A percentile compares a stretch with the other conserved stretches of the same genome.
Conservation (phyloP, 306 rosid species). For the Cicer bijugum region DNA sequence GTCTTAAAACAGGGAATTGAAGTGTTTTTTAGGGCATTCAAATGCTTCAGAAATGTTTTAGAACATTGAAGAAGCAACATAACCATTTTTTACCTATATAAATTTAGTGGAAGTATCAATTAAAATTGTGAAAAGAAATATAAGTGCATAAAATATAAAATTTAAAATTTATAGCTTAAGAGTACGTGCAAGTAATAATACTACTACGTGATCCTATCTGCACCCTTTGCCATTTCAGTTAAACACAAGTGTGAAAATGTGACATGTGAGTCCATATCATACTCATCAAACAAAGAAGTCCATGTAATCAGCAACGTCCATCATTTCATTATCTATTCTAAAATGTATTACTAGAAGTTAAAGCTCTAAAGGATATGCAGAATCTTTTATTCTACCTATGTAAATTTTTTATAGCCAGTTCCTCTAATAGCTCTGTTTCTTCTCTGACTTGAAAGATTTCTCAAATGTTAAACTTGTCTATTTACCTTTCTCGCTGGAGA, state of each 20-base stretch:
- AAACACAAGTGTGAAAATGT: not conserved
- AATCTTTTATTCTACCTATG: not conserved
- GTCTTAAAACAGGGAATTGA: not conserved
- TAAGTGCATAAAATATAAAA: not conserved
- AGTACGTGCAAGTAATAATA: not conserved
- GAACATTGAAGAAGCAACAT: not conserved
- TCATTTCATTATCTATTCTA: not conserved
- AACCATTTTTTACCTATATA: not conserved
- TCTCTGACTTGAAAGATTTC: not conserved
- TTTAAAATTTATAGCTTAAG: not conserved
- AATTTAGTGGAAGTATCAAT: not conserved
- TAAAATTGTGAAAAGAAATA: not conserved
- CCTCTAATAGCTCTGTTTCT: not conserved
- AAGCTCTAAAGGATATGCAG: not conserved
- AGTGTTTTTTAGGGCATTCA: not conserved
- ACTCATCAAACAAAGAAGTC: not conserved
- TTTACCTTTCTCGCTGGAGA: not conserved
- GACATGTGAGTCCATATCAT: not conserved
- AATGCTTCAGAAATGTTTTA: not conserved
- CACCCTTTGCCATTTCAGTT: not conserved
- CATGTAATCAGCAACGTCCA: conserved; percentile 1
- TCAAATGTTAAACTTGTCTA: not conserved
- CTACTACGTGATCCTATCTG: not conserved
- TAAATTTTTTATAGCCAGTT: not conserved
- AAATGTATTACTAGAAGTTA: conserved; percentile 13